Percentiles rank a stretch among this genome's conserved stretches.
phyloP scores from a whole-genome alignment of 2,329 filamentous ascomycete species.

The Zalaria obscura region DNA sequence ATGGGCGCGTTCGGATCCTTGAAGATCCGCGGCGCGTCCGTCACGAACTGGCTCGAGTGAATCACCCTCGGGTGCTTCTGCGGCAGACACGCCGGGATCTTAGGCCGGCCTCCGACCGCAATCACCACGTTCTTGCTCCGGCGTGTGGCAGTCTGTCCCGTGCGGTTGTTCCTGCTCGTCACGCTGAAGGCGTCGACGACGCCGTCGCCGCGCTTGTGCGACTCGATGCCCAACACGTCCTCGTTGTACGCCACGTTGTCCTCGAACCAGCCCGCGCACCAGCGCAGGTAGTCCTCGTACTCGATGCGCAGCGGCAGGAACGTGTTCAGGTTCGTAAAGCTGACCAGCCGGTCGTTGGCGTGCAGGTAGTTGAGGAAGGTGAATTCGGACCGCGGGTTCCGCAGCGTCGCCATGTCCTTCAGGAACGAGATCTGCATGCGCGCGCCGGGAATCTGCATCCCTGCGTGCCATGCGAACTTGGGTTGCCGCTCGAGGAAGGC shows the following conservation, averaged over 20 bases:
- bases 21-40: conserved; percentile 46
- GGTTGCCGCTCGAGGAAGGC: conserved; percentile 78
- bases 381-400: conserved; percentile 79
- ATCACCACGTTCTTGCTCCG: conserved; percentile 56
- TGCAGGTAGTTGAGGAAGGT: conserved; percentile 94
- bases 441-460: conserved; percentile 84
- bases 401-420: conserved; percentile 83
- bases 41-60: conserved; percentile 78
- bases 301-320: conserved; percentile 77
- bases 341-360: conserved; percentile 62
- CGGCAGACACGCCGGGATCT: conserved; percentile 57
- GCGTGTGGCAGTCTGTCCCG: conserved; percentile 38
- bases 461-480: conserved; percentile 81
- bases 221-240: conserved; percentile 56
- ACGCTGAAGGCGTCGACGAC: conserved; percentile 57
- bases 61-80: conserved; percentile 58
- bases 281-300: conserved; percentile 90
- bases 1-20: conserved; percentile 42
- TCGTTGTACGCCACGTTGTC: conserved; percentile 60
- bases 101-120: conserved; percentile 53
- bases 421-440: conserved; percentile 98
- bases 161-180: conserved; percentile 46
- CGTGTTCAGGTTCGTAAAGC: conserved; percentile 82
- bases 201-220: conserved; percentile 32
- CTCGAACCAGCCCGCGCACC: conserved; percentile 73